Percentiles rank a stretch among this genome's conserved stretches.
Evolutionary conservation across 2,329 filamentous ascomycete genomes (phyloP).

Genomic region (Trichoderma koningiopsis): DNA sequence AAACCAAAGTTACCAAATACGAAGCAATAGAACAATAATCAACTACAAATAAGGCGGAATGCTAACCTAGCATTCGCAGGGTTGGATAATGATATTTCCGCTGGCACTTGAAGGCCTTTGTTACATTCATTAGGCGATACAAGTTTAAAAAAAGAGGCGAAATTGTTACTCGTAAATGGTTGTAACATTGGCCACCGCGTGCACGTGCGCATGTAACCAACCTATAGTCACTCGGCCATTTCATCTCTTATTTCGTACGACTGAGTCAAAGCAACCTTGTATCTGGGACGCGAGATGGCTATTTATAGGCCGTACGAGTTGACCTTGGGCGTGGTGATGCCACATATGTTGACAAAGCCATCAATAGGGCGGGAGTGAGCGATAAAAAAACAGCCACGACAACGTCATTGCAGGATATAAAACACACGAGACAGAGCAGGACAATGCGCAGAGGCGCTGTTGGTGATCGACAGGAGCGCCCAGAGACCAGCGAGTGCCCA

Average conservation of each 20-base stretch:
- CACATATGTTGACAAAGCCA: not conserved
- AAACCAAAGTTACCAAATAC: not conserved
- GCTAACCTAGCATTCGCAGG: not conserved
- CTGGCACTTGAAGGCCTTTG: not conserved
- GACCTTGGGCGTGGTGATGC: not conserved
- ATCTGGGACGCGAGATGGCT: not conserved
- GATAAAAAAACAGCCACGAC: not conserved
- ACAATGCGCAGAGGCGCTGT: not conserved
- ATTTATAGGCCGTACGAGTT: not conserved
- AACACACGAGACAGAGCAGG: not conserved
- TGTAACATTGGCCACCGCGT: not conserved
- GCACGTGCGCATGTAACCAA: conserved; percentile 13
- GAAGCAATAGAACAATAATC: not conserved
- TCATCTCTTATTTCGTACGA: not conserved
- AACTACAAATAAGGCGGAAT: not conserved
- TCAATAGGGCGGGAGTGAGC: not conserved
- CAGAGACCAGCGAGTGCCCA: not conserved
- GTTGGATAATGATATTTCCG: not conserved
- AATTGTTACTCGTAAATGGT: not conserved
- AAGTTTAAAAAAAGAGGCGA: not conserved
- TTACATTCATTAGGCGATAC: not conserved
- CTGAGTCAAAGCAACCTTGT: not conserved
- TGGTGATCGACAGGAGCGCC: conserved; percentile 13
- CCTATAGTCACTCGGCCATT: not conserved
- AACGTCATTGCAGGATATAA: not conserved